Evolutionary conservation across 805 yeast genomes (phyloP).

Genomic region (Nakazawaea holstii): DNA sequence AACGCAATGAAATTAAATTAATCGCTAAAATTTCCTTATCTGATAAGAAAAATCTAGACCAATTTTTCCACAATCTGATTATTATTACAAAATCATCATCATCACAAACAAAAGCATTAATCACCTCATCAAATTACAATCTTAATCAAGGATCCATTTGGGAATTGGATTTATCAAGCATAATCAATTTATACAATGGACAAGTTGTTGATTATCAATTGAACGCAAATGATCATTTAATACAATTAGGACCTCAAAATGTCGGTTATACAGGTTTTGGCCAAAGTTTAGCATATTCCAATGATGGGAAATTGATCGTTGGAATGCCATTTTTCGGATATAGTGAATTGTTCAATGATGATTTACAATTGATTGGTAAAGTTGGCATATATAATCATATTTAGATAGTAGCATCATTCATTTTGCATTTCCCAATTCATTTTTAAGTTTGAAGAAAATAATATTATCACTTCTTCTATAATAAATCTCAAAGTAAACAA

Average conservation of each 20-base stretch:
- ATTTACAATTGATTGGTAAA: conserved; percentile 26
- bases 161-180: conserved; percentile 20
- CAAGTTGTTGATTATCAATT: background rate
- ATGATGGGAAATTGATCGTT: conserved; percentile 23
- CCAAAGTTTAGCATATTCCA: conserved; percentile 22
- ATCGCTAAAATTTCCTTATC: conserved; percentile 5
- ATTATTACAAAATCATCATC: conserved; percentile 12
- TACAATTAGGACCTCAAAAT: conserved; percentile 18
- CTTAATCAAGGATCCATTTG: conserved; percentile 12
- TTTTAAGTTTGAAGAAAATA: too few species aligned
- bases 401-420: too few species aligned
- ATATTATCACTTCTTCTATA: too few species aligned
- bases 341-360: conserved; percentile 21
- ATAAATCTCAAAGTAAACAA: too few species aligned
- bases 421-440: too few species aligned
- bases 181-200: conserved; percentile 26
- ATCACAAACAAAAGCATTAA: conserved; percentile 9
- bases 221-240: conserved; percentile 2
- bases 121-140: conserved; percentile 20
- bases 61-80: background rate
- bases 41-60: conserved; percentile 7
- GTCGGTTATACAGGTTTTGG: conserved; percentile 42
- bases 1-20: background rate
- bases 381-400: conserved; percentile 17
- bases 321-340: conserved; percentile 34